These are phyloP conservation scores for Chrysanthemum lavandulifolium DNA, from an alignment of 129 eudicot species.

Conservation along the genomic window DNA sequence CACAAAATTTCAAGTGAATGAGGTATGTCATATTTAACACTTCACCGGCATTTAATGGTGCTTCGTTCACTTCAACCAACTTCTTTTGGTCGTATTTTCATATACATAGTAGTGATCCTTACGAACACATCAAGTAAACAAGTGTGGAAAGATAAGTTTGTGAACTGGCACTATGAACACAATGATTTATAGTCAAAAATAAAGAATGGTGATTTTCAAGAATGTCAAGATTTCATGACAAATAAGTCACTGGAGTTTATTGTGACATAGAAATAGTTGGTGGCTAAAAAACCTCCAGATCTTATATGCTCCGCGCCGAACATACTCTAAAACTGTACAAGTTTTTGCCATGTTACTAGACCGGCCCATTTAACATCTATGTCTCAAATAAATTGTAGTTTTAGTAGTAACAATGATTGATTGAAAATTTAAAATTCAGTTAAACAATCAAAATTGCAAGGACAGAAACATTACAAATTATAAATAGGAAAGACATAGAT, in stretches of 20 bases:
- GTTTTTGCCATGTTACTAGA: too few relatives aligned
- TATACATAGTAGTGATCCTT: not conserved
- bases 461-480: not conserved
- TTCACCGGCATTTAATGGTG: constrained; percentile 14
- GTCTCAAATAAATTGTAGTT: not conserved
- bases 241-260: too few relatives aligned
- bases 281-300: too few relatives aligned
- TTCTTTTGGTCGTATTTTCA: constrained; percentile 6
- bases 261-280: too few relatives aligned
- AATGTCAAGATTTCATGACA: not conserved
- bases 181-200: not conserved
- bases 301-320: too few relatives aligned
- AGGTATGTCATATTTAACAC: constrained; percentile 13
- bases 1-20: constrained; percentile 5
- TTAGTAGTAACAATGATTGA: not conserved
- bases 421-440: not conserved
- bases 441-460: constrained; percentile 2
- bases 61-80: constrained; percentile 24
- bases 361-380: too few relatives aligned
- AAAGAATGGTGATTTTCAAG: not conserved
- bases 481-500: not conserved
- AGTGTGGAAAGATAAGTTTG: not conserved
- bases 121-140: constrained; percentile 11
- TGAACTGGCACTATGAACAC: not conserved
- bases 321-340: too few relatives aligned